Percentiles rank a stretch among this genome's conserved stretches.
phyloP scores from a whole-genome alignment of 2,329 filamentous ascomycete genomes.

The Nothomitra cinnamomea region DNA sequence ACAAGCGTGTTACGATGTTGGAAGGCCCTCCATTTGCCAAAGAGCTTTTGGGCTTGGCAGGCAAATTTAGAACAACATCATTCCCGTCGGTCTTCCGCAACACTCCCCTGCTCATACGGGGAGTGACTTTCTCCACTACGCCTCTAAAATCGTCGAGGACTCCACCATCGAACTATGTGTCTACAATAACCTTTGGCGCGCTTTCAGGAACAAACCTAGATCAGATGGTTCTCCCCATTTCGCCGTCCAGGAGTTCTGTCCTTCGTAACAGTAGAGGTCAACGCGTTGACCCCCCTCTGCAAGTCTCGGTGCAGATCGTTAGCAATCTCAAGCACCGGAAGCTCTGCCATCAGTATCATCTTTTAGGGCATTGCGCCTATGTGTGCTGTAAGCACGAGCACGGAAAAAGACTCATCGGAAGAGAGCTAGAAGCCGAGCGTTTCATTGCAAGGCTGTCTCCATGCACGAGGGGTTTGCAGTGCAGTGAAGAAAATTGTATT shows the following conservation, averaged over 20 bases:
- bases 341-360: slow-evolving; percentile 43
- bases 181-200: neutral
- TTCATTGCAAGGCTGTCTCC: slow-evolving; percentile 46
- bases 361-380: slow-evolving; percentile 40
- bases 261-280: slow-evolving; percentile 41
- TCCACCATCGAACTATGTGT: slow-evolving; percentile 3
- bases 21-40: slow-evolving; percentile 39
- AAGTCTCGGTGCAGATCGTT: slow-evolving; percentile 37
- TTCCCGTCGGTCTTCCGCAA: slow-evolving; percentile 39
- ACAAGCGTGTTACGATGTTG: slow-evolving; percentile 35
- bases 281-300: slow-evolving; percentile 36
- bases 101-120: neutral
- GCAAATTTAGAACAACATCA: slow-evolving; percentile 29
- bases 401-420: slow-evolving; percentile 32
- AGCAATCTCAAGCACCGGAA: slow-evolving; percentile 44
- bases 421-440: slow-evolving; percentile 35
- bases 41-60: slow-evolving; percentile 30
- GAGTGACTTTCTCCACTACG: slow-evolving; percentile 6
- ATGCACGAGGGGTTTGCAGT: slow-evolving; percentile 38
- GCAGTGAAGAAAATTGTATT: slow-evolving; percentile 42
- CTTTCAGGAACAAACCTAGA: slow-evolving; percentile 17
- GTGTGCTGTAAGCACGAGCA: slow-evolving; percentile 38
- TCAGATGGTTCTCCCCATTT: neutral
- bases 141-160: neutral
- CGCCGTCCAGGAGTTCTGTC: slow-evolving; percentile 18